These are phyloP conservation scores for Wallacemonas rigidus DNA, from an alignment of 208 protist genomes.

Conservation along the genomic window DNA sequence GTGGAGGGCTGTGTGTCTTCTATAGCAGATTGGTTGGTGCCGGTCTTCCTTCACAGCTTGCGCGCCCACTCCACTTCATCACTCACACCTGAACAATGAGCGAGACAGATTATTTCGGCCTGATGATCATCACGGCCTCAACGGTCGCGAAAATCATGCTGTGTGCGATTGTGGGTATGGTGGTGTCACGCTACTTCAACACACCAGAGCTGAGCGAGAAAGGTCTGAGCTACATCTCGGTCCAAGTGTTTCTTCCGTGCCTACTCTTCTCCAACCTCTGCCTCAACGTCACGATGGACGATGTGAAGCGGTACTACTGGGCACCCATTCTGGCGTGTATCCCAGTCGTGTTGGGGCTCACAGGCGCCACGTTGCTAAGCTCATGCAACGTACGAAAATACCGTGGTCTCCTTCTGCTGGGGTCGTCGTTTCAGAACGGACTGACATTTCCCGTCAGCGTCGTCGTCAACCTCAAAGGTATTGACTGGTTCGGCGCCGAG, in stretches of 20 bases:
- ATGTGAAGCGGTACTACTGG: constrained; percentile 59
- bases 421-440: constrained; percentile 74
- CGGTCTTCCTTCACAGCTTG: too few species aligned
- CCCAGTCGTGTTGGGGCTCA: constrained; percentile 41
- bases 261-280: constrained; percentile 72
- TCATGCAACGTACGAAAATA: constrained; percentile 42
- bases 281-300: constrained; percentile 57
- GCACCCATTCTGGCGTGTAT: constrained; percentile 52
- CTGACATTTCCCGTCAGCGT: constrained; percentile 63
- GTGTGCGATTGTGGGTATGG: constrained; percentile 49
- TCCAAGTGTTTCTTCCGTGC: constrained; percentile 68
- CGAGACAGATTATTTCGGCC: constrained; percentile 28
- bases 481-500: constrained; percentile 46
- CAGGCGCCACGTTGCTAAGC: constrained; percentile 27
- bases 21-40: too few species aligned
- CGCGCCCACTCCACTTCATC: neutral
- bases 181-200: constrained; percentile 48
- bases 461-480: constrained; percentile 59
- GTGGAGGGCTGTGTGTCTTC: too few species aligned
- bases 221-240: constrained; percentile 61
- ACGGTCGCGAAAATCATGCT: constrained; percentile 72
- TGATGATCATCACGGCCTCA: constrained; percentile 52
- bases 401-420: constrained; percentile 50
- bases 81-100: constrained; percentile 24
- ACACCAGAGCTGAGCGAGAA: constrained; percentile 36